Evolutionary conservation across 352 stramenopile species (phyloP).

Genomic region (Phytophthora multivora): DNA sequence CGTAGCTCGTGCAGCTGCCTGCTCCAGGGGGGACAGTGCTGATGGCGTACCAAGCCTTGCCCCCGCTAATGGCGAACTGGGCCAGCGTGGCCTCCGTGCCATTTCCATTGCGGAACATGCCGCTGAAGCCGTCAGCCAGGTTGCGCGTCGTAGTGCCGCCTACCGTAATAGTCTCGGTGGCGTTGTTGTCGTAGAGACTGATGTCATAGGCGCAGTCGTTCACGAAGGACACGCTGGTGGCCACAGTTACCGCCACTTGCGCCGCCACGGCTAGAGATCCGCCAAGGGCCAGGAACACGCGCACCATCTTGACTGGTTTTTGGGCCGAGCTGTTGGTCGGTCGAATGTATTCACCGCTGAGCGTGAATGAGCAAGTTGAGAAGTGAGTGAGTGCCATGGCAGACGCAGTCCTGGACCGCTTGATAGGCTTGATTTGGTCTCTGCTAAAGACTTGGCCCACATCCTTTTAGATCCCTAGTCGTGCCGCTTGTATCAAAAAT

Average conservation of each 20-base stretch:
- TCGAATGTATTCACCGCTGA: neutral
- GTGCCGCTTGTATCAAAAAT: neutral
- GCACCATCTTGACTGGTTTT: conserved; percentile 24
- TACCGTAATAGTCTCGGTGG: conserved; percentile 27
- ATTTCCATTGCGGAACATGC: conserved; percentile 68
- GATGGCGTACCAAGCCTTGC: conserved; percentile 64
- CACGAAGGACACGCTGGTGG: conserved; percentile 38
- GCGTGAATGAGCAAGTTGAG: neutral
- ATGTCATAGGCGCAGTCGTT: conserved; percentile 56
- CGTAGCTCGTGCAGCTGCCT: conserved; percentile 55
- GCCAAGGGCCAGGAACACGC: conserved; percentile 33
- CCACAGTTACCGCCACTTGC: conserved; percentile 31
- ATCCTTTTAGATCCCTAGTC: neutral
- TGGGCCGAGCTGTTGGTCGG: conserved; percentile 1
- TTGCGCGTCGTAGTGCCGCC: conserved; percentile 37
- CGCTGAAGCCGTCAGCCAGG: conserved; percentile 43
- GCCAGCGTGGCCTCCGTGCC: conserved; percentile 52
- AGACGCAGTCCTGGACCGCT: neutral
- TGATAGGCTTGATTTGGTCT: neutral
- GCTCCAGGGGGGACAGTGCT: conserved; percentile 58
- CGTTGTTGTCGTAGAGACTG: conserved; percentile 56
- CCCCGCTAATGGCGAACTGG: conserved; percentile 50
- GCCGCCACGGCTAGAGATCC: conserved; percentile 31
- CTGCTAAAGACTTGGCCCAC: neutral
- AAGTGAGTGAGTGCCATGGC: neutral